These are phyloP conservation scores for Nicotiana paniculata DNA, from an alignment of 257 asterid species.

Conservation along the genomic window DNA sequence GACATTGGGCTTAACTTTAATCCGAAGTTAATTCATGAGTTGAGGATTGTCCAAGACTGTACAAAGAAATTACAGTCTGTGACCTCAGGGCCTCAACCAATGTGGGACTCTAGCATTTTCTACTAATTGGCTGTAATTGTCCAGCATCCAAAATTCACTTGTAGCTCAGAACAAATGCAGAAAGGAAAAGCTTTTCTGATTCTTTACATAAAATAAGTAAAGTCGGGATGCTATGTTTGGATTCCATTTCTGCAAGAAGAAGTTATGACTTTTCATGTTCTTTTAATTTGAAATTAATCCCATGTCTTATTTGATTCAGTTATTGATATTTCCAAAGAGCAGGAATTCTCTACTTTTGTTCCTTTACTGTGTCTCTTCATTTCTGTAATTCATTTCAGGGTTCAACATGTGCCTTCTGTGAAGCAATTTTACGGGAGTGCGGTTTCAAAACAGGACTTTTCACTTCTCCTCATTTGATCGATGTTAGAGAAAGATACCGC, in stretches of 20 bases:
- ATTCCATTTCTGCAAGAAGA: neutral
- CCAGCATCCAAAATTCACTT: neutral
- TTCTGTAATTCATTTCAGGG: slow-evolving; percentile 50
- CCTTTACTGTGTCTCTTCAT: slow-evolving; percentile 1
- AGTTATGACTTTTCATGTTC: neutral
- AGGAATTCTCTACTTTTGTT: neutral
- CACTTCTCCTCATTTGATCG: slow-evolving; percentile 90
- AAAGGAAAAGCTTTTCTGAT: neutral
- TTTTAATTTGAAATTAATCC: neutral
- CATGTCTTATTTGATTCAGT: neutral
- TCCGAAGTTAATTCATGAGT: neutral
- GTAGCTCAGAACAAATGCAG: neutral
- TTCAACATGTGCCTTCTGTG: slow-evolving; percentile 78
- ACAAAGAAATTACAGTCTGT: neutral
- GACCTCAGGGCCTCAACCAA: neutral
- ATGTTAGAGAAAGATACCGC: slow-evolving; percentile 89
- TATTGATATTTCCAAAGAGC: neutral
- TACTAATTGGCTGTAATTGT: neutral
- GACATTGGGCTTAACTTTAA: neutral
- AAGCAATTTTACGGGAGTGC: slow-evolving; percentile 72
- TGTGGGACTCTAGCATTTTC: neutral
- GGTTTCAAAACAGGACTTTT: slow-evolving; percentile 85
- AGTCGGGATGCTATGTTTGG: too few species aligned
- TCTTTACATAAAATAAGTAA: too few species aligned
- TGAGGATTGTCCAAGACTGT: neutral